Conservation (phyloP, 495 filamentous ascomycete genomes). For the Talaromyces nanjingensis region DNA sequence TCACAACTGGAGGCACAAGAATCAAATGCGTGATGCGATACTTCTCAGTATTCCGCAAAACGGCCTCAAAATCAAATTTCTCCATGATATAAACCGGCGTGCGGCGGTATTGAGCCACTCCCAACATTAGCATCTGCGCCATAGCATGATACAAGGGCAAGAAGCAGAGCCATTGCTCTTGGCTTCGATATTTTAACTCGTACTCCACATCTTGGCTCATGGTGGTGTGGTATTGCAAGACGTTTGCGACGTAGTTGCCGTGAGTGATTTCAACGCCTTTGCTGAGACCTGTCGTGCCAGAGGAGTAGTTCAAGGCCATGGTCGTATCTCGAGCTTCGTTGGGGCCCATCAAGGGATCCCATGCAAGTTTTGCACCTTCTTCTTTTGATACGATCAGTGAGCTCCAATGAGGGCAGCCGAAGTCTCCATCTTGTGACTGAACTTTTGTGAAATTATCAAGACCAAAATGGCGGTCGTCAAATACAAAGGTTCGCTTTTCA, state of each 20-base stretch:
- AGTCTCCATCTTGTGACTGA: constrained; percentile 21
- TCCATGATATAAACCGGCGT: constrained; percentile 39
- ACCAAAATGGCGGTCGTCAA: constrained; percentile 17
- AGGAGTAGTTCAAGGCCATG: constrained; percentile 37
- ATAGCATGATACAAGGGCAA: constrained; percentile 41
- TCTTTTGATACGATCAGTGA: constrained; percentile 20
- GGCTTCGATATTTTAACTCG: constrained; percentile 17
- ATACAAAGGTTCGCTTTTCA: constrained; percentile 26
- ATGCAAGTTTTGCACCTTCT: constrained; percentile 2
- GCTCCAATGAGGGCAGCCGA: constrained; percentile 18
- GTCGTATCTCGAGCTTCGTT: constrained; percentile 28
- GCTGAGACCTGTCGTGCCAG: constrained; percentile 43
- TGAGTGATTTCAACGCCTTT: constrained; percentile 44
- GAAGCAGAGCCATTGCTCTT: constrained; percentile 32
- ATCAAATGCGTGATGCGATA: constrained; percentile 38
- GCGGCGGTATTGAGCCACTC: constrained; percentile 21
- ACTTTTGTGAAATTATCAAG: background rate
- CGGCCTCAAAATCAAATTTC: constrained; percentile 36
- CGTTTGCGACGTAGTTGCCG: constrained; percentile 35
- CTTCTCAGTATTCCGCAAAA: constrained; percentile 31
- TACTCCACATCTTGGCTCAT: constrained; percentile 20
- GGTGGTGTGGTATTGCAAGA: constrained; percentile 29
- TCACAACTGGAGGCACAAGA: constrained; percentile 41
- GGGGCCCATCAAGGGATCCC: constrained; percentile 27
- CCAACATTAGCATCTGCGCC: constrained; percentile 27